Evolutionary conservation across 805 yeast genomes (phyloP).

Genomic region (Zygoascus bituminiphila): DNA sequence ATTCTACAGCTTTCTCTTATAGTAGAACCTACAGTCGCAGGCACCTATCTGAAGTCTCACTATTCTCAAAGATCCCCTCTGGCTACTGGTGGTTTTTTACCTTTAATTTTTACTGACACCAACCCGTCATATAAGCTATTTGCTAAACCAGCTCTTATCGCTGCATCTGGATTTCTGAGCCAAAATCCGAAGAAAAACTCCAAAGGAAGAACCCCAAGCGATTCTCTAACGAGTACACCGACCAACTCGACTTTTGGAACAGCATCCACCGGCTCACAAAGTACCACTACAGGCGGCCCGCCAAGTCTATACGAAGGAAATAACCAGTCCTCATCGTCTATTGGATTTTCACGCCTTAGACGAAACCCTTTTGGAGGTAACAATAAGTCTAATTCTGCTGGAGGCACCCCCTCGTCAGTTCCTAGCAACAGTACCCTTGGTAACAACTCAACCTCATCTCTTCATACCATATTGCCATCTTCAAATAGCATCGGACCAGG

Average conservation of each 20-base stretch:
- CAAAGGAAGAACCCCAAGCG: constrained; percentile 1
- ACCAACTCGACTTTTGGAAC: not conserved
- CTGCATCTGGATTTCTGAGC: constrained; percentile 41
- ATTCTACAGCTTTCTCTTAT: constrained; percentile 57
- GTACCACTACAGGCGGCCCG: not conserved
- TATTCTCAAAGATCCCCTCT: constrained; percentile 47
- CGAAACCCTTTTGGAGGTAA: not conserved
- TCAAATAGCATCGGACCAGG: not conserved
- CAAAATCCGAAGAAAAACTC: constrained; percentile 4
- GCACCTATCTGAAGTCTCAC: constrained; percentile 37
- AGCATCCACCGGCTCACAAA: not conserved
- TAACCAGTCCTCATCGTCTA: not conserved
- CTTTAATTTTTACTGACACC: constrained; percentile 54
- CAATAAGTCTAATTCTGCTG: not conserved
- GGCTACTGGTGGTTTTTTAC: constrained; percentile 53
- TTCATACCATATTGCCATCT: not conserved
- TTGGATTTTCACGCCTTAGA: not conserved
- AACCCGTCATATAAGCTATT: constrained; percentile 50
- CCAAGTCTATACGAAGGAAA: not conserved
- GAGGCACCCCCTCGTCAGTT: not conserved
- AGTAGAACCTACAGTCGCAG: constrained; percentile 53
- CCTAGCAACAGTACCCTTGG: not conserved
- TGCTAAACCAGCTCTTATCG: constrained; percentile 42
- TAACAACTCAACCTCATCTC: not conserved
- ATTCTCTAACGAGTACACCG: not conserved